phyloP scores from a whole-genome alignment of 768 basidiomycete genomes.

The Lactarius akahatsu region DNA sequence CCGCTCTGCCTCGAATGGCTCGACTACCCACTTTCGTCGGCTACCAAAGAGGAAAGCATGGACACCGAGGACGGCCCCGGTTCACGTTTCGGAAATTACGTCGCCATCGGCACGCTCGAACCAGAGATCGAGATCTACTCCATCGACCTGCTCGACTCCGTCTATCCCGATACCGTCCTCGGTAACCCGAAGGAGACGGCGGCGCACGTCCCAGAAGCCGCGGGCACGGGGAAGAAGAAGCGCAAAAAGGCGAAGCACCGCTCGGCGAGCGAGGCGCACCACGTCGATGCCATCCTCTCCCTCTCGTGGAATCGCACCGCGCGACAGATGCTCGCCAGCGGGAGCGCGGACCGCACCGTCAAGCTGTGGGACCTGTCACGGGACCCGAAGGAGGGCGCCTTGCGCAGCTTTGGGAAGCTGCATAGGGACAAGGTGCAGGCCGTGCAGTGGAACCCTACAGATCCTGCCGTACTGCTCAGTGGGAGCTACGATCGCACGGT shows the following conservation, averaged over 20 bases:
- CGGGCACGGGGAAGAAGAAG: slow-evolving; percentile 97
- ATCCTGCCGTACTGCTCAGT: slow-evolving; percentile 87
- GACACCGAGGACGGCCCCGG: slow-evolving; percentile 28
- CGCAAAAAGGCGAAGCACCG: slow-evolving; percentile 81
- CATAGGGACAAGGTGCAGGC: slow-evolving; percentile 96
- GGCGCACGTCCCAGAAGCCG: slow-evolving; percentile 72
- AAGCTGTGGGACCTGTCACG: slow-evolving; percentile 96
- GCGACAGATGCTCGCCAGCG: slow-evolving; percentile 87
- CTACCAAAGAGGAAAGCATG: slow-evolving; percentile 39
- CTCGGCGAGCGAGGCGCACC: slow-evolving; percentile 59
- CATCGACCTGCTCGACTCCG: slow-evolving; percentile 88
- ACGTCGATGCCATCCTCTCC: slow-evolving; percentile 91
- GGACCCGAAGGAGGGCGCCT: slow-evolving; percentile 59
- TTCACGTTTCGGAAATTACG: slow-evolving; percentile 71
- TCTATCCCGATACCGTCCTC: slow-evolving; percentile 90
- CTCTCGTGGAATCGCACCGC: slow-evolving; percentile 91
- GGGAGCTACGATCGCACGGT: slow-evolving; percentile 96
- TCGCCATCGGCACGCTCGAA: slow-evolving; percentile 97
- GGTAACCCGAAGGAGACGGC: slow-evolving; percentile 85
- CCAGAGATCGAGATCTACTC: slow-evolving; percentile 99
- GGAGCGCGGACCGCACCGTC: slow-evolving; percentile 92
- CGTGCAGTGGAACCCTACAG: slow-evolving; percentile 90
- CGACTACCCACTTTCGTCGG: slow-evolving; percentile 71
- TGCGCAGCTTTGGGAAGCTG: slow-evolving; percentile 77
- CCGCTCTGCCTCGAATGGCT: slow-evolving; percentile 99